These are phyloP conservation scores for Phytophthora europaea DNA, from an alignment of 352 stramenopile genomes.

Conservation along the genomic window DNA sequence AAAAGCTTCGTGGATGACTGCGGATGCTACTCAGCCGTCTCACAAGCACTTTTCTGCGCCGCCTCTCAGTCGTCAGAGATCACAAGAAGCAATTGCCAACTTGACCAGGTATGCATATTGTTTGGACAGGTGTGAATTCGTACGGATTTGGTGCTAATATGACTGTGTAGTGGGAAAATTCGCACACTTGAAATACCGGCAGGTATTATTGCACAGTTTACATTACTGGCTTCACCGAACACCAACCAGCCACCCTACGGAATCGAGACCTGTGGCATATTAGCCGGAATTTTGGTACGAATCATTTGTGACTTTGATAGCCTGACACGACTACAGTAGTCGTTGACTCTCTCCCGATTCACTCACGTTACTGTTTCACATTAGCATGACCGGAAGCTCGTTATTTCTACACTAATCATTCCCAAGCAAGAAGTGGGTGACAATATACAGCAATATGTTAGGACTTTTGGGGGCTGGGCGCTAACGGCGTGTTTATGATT, in stretches of 20 bases:
- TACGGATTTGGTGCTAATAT: slow-evolving; percentile 18
- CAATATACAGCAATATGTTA: background rate
- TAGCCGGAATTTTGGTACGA: slow-evolving; percentile 83
- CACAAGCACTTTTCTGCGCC: slow-evolving; percentile 29
- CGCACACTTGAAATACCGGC: slow-evolving; percentile 78
- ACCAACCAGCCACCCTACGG: slow-evolving; percentile 78
- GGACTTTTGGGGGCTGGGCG: background rate
- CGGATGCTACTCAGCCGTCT: slow-evolving; percentile 19
- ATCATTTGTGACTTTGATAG: background rate
- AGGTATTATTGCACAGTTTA: slow-evolving; percentile 82
- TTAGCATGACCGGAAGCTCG: slow-evolving; percentile 63
- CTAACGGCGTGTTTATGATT: background rate
- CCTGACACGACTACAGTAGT: background rate
- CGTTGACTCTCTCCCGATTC: background rate
- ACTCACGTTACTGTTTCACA: background rate
- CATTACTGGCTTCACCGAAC: slow-evolving; percentile 81
- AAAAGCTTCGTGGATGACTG: slow-evolving; percentile 74
- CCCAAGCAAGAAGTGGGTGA: slow-evolving; percentile 83
- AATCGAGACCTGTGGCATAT: slow-evolving; percentile 93
- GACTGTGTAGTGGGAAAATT: slow-evolving; percentile 56
- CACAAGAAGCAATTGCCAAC: slow-evolving; percentile 65
- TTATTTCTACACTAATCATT: slow-evolving; percentile 90
- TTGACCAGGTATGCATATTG: slow-evolving; percentile 59
- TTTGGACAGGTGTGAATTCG: background rate
- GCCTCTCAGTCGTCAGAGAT: slow-evolving; percentile 60